Evolutionary conservation across 257 asterid species (phyloP).

Genomic region (Solanum chaucha): DNA sequence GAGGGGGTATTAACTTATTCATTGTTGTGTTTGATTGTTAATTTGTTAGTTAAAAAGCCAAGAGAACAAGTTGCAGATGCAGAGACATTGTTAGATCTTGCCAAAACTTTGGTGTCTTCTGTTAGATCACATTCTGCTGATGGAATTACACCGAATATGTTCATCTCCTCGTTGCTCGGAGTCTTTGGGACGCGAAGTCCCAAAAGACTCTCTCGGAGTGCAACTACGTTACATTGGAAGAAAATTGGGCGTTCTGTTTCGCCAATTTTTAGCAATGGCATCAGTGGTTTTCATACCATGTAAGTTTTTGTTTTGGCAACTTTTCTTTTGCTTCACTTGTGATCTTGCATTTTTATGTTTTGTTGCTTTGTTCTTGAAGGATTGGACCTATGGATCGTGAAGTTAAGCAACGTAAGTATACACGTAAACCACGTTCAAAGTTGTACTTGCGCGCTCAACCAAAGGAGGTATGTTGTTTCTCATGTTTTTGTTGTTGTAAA

Average conservation of each 20-base stretch:
- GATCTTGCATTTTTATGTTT: not conserved
- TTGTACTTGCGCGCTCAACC: not conserved
- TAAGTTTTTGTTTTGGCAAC: constrained; percentile 6
- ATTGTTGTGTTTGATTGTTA: constrained; percentile 3
- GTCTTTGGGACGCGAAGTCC: constrained; percentile 6
- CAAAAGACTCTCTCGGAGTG: not conserved
- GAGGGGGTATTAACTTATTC: not conserved
- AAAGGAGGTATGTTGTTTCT: not conserved
- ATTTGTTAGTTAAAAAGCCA: constrained; percentile 42
- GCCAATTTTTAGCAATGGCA: constrained; percentile 21
- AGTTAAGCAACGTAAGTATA: constrained; percentile 15
- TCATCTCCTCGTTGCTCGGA: constrained; percentile 27
- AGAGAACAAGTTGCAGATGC: constrained; percentile 64
- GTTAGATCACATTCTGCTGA: constrained; percentile 22
- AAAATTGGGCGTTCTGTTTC: constrained; percentile 19
- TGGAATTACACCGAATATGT: constrained; percentile 25
- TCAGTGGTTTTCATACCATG: constrained; percentile 29
- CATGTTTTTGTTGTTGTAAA: not conserved
- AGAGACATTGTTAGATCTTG: constrained; percentile 34
- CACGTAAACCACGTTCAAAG: not conserved
- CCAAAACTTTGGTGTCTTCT: constrained; percentile 23
- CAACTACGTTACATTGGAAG: constrained; percentile 17
- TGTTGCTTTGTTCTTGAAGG: constrained; percentile 13
- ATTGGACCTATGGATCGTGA: constrained; percentile 28
- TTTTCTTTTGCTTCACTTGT: not conserved